Percentiles rank a stretch among this genome's conserved stretches.
These are phyloP conservation scores for Cyberlindnera petersonii DNA, from an alignment of 805 yeast genomes.

Conservation along the genomic window DNA sequence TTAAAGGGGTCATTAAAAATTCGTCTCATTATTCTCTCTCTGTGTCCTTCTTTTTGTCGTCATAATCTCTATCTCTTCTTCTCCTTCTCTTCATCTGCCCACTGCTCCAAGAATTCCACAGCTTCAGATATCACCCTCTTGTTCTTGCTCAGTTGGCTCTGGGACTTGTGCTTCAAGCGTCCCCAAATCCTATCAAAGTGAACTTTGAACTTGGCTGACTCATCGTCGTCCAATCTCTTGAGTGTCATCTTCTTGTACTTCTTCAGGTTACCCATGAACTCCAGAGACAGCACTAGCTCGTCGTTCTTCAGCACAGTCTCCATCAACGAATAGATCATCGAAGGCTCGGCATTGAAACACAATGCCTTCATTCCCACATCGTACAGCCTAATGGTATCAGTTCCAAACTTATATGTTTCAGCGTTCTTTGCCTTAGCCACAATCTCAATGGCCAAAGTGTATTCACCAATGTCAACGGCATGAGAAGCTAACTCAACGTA, in stretches of 20 bases:
- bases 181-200: not conserved
- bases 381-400: constrained; percentile 7
- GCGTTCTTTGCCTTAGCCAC: constrained; percentile 14
- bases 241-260: constrained; percentile 1
- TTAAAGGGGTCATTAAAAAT: too few relatives aligned
- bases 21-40: not conserved
- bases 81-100: constrained; percentile 3
- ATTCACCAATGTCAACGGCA: constrained; percentile 7
- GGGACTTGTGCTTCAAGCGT: constrained; percentile 1
- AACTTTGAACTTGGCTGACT: not conserved
- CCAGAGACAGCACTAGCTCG: not conserved
- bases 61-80: not conserved
- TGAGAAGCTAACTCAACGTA: constrained; percentile 12
- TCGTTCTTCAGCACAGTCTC: constrained; percentile 3
- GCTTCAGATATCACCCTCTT: not conserved
- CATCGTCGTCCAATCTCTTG: not conserved
- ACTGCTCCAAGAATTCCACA: constrained; percentile 5
- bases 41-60: not conserved
- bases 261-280: constrained; percentile 1
- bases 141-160: not conserved
- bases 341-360: constrained; percentile 2
- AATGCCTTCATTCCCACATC: constrained; percentile 9
- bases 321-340: constrained; percentile 5
- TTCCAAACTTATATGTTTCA: constrained; percentile 3
- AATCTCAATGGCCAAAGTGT: constrained; percentile 9